Conservation (phyloP, 2,329 filamentous ascomycete genomes). For the Stachybotrys chlorohalonatus region DNA sequence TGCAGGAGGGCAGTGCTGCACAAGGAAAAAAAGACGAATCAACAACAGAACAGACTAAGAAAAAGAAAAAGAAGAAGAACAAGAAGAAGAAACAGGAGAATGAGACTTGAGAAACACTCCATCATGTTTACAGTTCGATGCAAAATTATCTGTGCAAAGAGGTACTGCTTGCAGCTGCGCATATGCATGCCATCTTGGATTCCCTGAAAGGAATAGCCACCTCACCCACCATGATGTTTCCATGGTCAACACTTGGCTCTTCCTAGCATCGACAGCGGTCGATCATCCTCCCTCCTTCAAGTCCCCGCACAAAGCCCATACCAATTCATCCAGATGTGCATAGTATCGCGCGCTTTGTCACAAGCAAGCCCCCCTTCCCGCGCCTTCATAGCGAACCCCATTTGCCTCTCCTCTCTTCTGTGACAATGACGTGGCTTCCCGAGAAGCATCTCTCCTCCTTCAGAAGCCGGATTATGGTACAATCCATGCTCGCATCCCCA, state of each 20-base stretch:
- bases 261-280: not conserved
- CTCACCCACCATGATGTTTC: not conserved
- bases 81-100: conserved; percentile 17
- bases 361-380: not conserved
- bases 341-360: not conserved
- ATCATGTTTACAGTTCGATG: too few species aligned
- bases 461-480: not conserved
- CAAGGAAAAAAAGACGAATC: too few species aligned
- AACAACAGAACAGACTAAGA: conserved; percentile 1
- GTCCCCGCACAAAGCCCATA: not conserved
- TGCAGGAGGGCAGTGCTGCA: too few species aligned
- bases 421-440: not conserved
- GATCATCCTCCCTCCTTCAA: not conserved
- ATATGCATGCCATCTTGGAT: not conserved
- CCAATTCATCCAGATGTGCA: not conserved
- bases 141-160: conserved; percentile 1
- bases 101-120: conserved; percentile 3
- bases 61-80: conserved; percentile 14
- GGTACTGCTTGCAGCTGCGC: not conserved
- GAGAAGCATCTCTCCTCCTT: not conserved
- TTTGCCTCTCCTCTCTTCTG: too few species aligned
- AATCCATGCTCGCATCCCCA: not conserved
- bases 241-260: not conserved
- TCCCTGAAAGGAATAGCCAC: not conserved
- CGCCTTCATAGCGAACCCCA: not conserved